Evolutionary conservation across 202 grass and related monocot genomes (phyloP).

Genomic region (Zoysia matrella): DNA sequence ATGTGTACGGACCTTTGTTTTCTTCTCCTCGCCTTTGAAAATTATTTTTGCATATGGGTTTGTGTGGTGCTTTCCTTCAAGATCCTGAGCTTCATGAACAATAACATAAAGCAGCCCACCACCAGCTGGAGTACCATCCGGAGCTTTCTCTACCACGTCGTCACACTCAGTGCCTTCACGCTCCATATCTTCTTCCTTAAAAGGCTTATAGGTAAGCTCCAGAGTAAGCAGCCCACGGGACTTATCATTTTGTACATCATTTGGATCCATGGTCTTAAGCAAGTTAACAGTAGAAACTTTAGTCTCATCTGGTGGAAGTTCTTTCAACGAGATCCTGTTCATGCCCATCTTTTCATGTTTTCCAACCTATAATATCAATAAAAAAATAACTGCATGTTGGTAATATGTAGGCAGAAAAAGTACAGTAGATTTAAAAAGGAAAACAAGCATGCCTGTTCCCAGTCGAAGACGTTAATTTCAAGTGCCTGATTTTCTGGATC

Average conservation of each 20-base stretch:
- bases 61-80: slow-evolving; percentile 66
- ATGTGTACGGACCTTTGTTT: slow-evolving; percentile 68
- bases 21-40: slow-evolving; percentile 88
- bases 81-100: slow-evolving; percentile 91
- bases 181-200: slow-evolving; percentile 77
- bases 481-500: slow-evolving; percentile 83
- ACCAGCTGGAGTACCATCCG: slow-evolving; percentile 73
- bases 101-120: slow-evolving; percentile 77
- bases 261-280: slow-evolving; percentile 75
- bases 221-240: slow-evolving; percentile 73
- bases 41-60: slow-evolving; percentile 65
- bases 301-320: slow-evolving; percentile 69
- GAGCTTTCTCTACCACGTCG: slow-evolving; percentile 62
- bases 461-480: slow-evolving; percentile 82
- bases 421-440: slow-evolving; percentile 11
- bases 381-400: too few relatives aligned
- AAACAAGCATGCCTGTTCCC: slow-evolving; percentile 73
- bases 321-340: slow-evolving; percentile 64
- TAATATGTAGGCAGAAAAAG: slow-evolving; percentile 7
- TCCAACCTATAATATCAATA: slow-evolving; percentile 55
- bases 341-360: slow-evolving; percentile 92
- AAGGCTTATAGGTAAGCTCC: slow-evolving; percentile 81
- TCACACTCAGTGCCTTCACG: slow-evolving; percentile 48
- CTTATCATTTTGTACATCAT: slow-evolving; percentile 81
- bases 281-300: slow-evolving; percentile 70